Evolutionary conservation across 2,329 filamentous ascomycete species (phyloP).

Genomic region (Fusarium verticillioides): DNA sequence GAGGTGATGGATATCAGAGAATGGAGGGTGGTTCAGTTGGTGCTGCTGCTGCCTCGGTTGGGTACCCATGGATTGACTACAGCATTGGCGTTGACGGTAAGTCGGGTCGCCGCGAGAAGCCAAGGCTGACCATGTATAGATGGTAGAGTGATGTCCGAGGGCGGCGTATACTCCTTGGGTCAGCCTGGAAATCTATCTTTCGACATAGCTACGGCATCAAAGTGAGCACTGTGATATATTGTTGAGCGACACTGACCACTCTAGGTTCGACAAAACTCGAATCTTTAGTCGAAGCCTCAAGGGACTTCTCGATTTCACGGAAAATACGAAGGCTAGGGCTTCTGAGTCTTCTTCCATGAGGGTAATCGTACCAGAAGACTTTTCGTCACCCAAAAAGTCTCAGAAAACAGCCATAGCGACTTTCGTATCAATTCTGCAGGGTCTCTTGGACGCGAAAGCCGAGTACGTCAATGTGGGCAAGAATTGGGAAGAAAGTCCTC

Average conservation of each 20-base stretch:
- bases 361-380: conserved; percentile 45
- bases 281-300: conserved; percentile 43
- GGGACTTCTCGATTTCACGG: conserved; percentile 38
- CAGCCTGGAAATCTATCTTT: conserved; percentile 30
- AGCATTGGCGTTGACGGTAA: conserved; percentile 52
- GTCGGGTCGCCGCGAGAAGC: conserved; percentile 6
- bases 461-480: conserved; percentile 31
- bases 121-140: conserved; percentile 37
- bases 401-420: conserved; percentile 19
- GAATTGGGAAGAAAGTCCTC: conserved; percentile 32
- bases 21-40: conserved; percentile 52
- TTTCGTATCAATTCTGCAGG: conserved; percentile 45
- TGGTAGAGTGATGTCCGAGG: conserved; percentile 36
- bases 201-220: conserved; percentile 25
- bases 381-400: conserved; percentile 16
- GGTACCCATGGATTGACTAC: conserved; percentile 56
- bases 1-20: conserved; percentile 59
- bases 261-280: conserved; percentile 36
- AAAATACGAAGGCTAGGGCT: not conserved
- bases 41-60: conserved; percentile 50
- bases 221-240: not conserved
- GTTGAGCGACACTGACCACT: not conserved
- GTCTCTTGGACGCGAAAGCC: conserved; percentile 2
- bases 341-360: conserved; percentile 1
- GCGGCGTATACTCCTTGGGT: conserved; percentile 48